Conservation (phyloP, 129 eudicot species). For the Flaveria bidentis region DNA sequence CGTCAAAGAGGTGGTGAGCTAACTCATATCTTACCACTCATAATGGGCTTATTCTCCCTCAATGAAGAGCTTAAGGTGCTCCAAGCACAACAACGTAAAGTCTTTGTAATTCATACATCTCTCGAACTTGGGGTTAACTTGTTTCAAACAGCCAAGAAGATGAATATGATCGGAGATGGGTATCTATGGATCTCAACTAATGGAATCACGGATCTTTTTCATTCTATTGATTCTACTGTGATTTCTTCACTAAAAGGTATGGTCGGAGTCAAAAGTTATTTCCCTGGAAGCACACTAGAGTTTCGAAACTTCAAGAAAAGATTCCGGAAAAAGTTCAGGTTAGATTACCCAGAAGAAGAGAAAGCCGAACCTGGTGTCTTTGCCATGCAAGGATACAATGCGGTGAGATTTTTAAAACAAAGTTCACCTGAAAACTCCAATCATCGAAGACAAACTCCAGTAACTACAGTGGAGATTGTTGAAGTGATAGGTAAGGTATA, state of each 20-base stretch:
- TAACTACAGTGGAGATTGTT: slow-evolving; percentile 34
- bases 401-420: slow-evolving; percentile 17
- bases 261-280: slow-evolving; percentile 52
- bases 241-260: slow-evolving; percentile 56
- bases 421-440: slow-evolving; percentile 17
- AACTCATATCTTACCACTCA: slow-evolving; percentile 33
- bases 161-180: slow-evolving; percentile 50
- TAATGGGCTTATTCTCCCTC: slow-evolving; percentile 22
- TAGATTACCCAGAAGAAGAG: slow-evolving; percentile 43
- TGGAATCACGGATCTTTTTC: slow-evolving; percentile 38
- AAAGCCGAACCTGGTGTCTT: slow-evolving; percentile 49
- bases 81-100: slow-evolving; percentile 37
- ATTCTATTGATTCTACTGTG: slow-evolving; percentile 33
- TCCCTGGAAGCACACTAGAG: slow-evolving; percentile 24
- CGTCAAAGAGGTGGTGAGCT: slow-evolving; percentile 30
- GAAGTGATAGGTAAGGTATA: slow-evolving; percentile 48
- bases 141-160: slow-evolving; percentile 45
- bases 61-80: slow-evolving; percentile 43
- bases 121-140: slow-evolving; percentile 36
- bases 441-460: slow-evolving; percentile 6
- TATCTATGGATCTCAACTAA: slow-evolving; percentile 58
- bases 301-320: slow-evolving; percentile 34
- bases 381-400: slow-evolving; percentile 49
- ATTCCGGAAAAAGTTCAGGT: slow-evolving; percentile 37
- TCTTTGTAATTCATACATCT: slow-evolving; percentile 54